Evolutionary conservation across 768 basidiomycete genomes (phyloP), one percentile per base, ranked within the genome.

Genomic region (Lactarius quietus): DNA sequence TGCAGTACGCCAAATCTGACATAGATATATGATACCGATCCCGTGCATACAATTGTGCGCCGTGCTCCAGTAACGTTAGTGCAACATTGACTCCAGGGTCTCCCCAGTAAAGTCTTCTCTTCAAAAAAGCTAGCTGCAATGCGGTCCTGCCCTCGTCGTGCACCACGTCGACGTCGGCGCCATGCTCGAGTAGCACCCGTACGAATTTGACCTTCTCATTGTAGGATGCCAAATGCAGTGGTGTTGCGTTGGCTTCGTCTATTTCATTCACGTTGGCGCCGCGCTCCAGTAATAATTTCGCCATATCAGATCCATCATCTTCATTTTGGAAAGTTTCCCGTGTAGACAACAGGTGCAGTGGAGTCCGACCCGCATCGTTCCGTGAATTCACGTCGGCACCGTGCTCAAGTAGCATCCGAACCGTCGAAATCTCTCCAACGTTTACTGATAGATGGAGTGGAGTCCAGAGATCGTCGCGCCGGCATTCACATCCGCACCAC

Each of bases 51-150:
- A 6, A n/a, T 23, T 48, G n/a, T n/a, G n/a, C n/a, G n/a, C n/a
- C n/a, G n/a, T n/a, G n/a, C n/a, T n/a, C n/a, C n/a, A n/a, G n/a
- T n/a, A 48, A 48, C 23, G 14, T 10, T 12, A 3, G 45, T 14
- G 12, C 23, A 6, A 48, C 3, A 6, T 2, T 12, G 4, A 23
- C 8, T 10, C 23, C 45, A 48, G n/a, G n/a, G 0, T 48, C 45
- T 12, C 12, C 10, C 0, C 12, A 0, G 12, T 23, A 14, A 14
- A 14, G 1, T 1, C 23, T 14, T 0, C 12, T 6, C 23, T 3
- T 48, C 1, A 48, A 6, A 23, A 23, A n/a, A n/a, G n/a, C 23
- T 6, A 48, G 12, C 5, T 23, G n/a, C 45, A 23, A 48, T 6
- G 45, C 10, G 12, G 23, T 48, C 12, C 23, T 12, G 23, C 45